Conservation (phyloP, 2,329 filamentous ascomycete genomes). For the Aspergillus ochraceus region DNA sequence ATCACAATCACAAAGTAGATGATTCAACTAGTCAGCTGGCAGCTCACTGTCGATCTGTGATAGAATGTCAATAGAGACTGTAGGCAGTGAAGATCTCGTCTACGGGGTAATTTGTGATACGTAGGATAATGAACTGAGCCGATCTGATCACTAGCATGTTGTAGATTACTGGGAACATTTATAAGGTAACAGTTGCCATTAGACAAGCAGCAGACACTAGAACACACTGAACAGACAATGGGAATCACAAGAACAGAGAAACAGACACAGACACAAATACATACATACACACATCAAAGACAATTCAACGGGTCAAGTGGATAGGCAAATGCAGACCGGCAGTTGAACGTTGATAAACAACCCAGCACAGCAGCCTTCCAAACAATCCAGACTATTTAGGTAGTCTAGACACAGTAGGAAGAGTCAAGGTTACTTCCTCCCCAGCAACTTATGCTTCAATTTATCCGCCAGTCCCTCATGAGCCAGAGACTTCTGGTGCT, state of each 20-base stretch:
- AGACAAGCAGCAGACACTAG: background rate
- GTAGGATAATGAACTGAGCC: background rate
- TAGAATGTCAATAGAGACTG: background rate
- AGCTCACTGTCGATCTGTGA: background rate
- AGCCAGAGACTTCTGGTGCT: conserved; percentile 28
- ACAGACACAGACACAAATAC: background rate
- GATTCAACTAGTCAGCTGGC: background rate
- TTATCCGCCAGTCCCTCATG: conserved; percentile 49
- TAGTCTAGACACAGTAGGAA: background rate
- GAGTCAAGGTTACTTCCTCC: conserved; percentile 15
- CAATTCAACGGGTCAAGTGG: too few species aligned
- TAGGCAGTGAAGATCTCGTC: background rate
- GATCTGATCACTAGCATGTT: background rate
- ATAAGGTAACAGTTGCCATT: too few species aligned
- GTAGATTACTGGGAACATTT: background rate
- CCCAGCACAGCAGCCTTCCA: too few species aligned
- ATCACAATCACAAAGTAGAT: too few species aligned
- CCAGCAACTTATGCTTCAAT: conserved; percentile 47
- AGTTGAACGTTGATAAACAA: too few species aligned
- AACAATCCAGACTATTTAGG: too few species aligned
- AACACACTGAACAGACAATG: conserved; percentile 7
- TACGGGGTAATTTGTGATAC: background rate
- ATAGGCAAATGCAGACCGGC: too few species aligned
- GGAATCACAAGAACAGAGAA: conserved; percentile 21
- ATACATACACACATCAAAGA: too few species aligned